phyloP scores from a whole-genome alignment of 2,329 filamentous ascomycete species.

The Alternaria burnsii region DNA sequence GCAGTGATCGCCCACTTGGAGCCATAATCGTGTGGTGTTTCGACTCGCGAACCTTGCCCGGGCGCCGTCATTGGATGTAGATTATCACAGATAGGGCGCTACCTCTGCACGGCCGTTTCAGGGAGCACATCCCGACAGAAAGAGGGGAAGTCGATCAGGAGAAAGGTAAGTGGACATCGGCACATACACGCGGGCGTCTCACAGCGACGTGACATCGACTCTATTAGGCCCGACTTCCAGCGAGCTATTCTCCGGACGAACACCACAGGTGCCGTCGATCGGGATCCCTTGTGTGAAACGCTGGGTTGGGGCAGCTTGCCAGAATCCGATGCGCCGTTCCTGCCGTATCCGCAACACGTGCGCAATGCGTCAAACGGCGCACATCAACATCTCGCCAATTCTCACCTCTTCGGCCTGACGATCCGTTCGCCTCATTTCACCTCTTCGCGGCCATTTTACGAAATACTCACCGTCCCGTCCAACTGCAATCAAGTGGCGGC shows the following conservation, averaged over 20 bases:
- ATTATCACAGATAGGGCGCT: constrained; percentile 5
- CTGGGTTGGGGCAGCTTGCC: constrained; percentile 7
- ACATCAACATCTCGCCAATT: constrained; percentile 3
- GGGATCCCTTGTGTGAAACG: not conserved
- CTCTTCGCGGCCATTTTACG: not conserved
- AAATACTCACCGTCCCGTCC: not conserved
- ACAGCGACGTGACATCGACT: not conserved
- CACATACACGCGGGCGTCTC: constrained; percentile 1
- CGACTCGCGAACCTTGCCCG: constrained; percentile 6
- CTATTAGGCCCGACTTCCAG: constrained; percentile 1
- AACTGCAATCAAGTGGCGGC: constrained; percentile 1
- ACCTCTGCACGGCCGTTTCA: constrained; percentile 20
- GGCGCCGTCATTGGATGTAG: constrained; percentile 7
- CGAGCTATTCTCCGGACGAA: constrained; percentile 2
- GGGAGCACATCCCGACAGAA: constrained; percentile 10
- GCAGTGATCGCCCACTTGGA: constrained; percentile 10
- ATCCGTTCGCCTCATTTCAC: constrained; percentile 3
- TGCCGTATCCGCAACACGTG: constrained; percentile 14
- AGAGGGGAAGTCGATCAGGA: constrained; percentile 17
- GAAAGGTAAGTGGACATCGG: constrained; percentile 5
- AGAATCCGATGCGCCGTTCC: constrained; percentile 16
- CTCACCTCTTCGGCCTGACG: not conserved
- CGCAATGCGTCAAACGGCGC: constrained; percentile 2
- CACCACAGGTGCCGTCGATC: constrained; percentile 7
- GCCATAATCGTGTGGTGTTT: constrained; percentile 7